These are phyloP conservation scores for Eruca vesicaria DNA, from an alignment of 441 rosid species.

Conservation along the genomic window DNA sequence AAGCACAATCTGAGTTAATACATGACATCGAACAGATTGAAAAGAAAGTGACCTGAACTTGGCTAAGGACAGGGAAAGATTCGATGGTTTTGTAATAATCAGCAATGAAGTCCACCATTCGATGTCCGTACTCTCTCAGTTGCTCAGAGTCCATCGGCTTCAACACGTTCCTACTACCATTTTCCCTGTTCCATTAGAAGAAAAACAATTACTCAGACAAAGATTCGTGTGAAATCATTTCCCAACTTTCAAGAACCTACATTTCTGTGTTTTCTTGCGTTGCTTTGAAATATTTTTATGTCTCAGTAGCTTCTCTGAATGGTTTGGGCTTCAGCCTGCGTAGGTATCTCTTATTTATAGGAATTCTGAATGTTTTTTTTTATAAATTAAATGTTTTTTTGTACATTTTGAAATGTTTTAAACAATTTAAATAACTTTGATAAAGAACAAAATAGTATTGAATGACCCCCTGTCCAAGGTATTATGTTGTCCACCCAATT, in stretches of 20 bases:
- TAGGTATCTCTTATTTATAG: constrained; percentile 5
- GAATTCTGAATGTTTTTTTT: background rate
- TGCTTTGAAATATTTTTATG: background rate
- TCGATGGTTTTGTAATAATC: constrained; percentile 87
- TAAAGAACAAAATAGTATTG: background rate
- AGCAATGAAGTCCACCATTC: constrained; percentile 92
- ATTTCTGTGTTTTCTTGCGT: background rate
- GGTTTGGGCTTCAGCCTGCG: background rate
- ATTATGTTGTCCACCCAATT: background rate
- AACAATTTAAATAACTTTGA: background rate
- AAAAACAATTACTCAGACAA: background rate
- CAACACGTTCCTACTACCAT: constrained; percentile 43
- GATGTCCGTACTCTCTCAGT: constrained; percentile 73
- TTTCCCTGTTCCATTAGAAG: constrained; percentile 18
- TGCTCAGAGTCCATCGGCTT: constrained; percentile 91
- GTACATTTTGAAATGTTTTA: background rate
- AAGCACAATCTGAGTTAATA: background rate
- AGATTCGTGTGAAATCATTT: background rate
- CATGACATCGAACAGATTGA: background rate
- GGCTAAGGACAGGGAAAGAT: constrained; percentile 83
- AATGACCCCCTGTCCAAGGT: background rate
- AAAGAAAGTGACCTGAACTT: constrained; percentile 67
- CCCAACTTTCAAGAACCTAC: background rate
- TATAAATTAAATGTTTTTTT: background rate
- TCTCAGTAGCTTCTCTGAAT: background rate